Evolutionary conservation across 2,329 filamentous ascomycete species (phyloP).

Genomic region (Colletotrichum falcatum): DNA sequence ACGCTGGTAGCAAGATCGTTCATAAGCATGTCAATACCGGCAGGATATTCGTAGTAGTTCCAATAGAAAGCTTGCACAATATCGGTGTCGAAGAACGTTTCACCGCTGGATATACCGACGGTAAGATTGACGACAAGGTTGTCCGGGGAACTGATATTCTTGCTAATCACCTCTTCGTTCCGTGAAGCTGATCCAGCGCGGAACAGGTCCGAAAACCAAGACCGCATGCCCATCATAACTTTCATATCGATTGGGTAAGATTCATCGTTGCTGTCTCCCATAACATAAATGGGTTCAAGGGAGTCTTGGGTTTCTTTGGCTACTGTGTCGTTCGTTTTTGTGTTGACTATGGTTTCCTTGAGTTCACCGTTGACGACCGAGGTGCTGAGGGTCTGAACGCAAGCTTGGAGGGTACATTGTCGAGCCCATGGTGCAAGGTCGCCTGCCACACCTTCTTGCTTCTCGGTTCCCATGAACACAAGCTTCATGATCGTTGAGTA

Average conservation of each 20-base stretch:
- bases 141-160: conserved; percentile 44
- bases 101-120: conserved; percentile 49
- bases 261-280: conserved; percentile 24
- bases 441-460: conserved; percentile 43
- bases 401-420: conserved; percentile 48
- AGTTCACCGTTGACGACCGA: conserved; percentile 47
- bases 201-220: conserved; percentile 49
- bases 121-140: conserved; percentile 49
- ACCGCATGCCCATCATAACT: conserved; percentile 48
- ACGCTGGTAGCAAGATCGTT: conserved; percentile 50
- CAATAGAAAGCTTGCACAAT: conserved; percentile 55
- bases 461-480: conserved; percentile 51
- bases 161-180: conserved; percentile 44
- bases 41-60: conserved; percentile 53
- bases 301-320: conserved; percentile 35
- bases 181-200: conserved; percentile 47
- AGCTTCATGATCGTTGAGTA: conserved; percentile 50
- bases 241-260: conserved; percentile 46
- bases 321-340: conserved; percentile 46
- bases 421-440: conserved; percentile 48
- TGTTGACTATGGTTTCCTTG: conserved; percentile 43
- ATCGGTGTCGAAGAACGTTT: conserved; percentile 52
- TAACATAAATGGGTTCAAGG: conserved; percentile 43
- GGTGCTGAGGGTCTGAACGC: conserved; percentile 47
- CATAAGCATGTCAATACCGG: conserved; percentile 51